Evolutionary conservation across 208 protist genomes (phyloP), one percentile per base, ranked within the genome.

Genomic region (Trypanosoma avium): DNA sequence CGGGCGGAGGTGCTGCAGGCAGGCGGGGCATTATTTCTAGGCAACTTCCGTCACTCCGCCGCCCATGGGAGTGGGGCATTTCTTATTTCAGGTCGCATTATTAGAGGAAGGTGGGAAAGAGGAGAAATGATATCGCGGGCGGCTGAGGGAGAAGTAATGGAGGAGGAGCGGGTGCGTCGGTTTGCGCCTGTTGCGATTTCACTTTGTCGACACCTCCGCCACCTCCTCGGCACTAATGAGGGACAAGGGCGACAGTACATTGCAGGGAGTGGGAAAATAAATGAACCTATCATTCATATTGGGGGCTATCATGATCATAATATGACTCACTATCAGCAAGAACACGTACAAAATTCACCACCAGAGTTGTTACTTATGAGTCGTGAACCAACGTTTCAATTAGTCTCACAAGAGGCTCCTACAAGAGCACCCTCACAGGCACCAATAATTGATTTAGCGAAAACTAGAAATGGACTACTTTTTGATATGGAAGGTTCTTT

Each of bases 21-120:
- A 10, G 75, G 62, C 29, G 82, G 86, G 17, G 78, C 76, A 36
- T 80, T 77, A 42, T 90, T 93, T 47, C 65, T 59, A 26, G 86
- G 82, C 35, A 61, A 62, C 54, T 80, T 89, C 26, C 45, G 73
- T 0, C 40, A 63, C 9, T 79, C 69, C 7, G 46, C 43, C 19
- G 79, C 76, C 12, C 69, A 86, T 63, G 70, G 62, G 17, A 47
- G 75, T 5, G 86, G 86, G 3, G 58, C 82, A 7, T 80, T 78
- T 47, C 61, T 69, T 49, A 61, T 46, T 19, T 47, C 35, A 17
- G 73, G 67, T 0, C 40, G 27, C 2, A 73, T 88, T 35, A 68
- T 78, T 19, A 54, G 62, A 17, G 82, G 77, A 0, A 55, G 40
- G 27, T 92, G 82, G 80, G 30, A 69, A 40, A 65, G 77, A 29